Base-by-base conservation (phyloP, 805 yeast genomes). In the Pichia nanzhaoensis region DNA sequence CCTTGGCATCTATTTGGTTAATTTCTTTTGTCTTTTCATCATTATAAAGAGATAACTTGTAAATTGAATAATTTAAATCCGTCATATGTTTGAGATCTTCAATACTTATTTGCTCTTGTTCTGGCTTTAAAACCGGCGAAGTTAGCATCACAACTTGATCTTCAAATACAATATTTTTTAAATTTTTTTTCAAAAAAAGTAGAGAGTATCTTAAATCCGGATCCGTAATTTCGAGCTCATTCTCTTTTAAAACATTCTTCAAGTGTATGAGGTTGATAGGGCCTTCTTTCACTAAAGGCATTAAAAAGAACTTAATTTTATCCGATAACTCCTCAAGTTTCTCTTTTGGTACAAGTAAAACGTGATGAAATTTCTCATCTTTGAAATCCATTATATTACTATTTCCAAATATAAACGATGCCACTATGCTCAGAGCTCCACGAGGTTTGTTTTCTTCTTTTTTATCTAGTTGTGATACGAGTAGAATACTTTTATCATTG, bases 1-100 rank as follows among this genome's bases (percentile, higher is more conserved):
- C 44, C 19, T 47, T 47, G 1, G 17, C 10, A 17, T 50, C 47
- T 16, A 45, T 22, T 13, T 31, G 16, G 16, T n/a, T 34, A 7
- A 57, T 34, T 13, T 51, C 47, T 3, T 45, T 32, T 19, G 50
- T 42, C 32, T 49, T 50, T 5, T 38, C 30, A 12, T 51, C 50
- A 40, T 54, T 53, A 40, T 53, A 52, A 13, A 46, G 39, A 8
- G 50, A 37, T 9, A 61, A 38, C 30, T 47, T 42, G 44, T 52
- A 55, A 7, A 61, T 59, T 10, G 63, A 42, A 37, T 50, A 60
- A 24, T 58, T 60, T 37, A 61, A 46, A n/a, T 55, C 55, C 8
- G 63, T 59, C 19, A 59, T 52, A 8, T 62, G 46, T 35, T 50
- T 41, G 7, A 55, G 36, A 17, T 55, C 57, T 24, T 49, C 57